phyloP scores from a whole-genome alignment of 2,329 filamentous ascomycete genomes.

The Apiospora marii region DNA sequence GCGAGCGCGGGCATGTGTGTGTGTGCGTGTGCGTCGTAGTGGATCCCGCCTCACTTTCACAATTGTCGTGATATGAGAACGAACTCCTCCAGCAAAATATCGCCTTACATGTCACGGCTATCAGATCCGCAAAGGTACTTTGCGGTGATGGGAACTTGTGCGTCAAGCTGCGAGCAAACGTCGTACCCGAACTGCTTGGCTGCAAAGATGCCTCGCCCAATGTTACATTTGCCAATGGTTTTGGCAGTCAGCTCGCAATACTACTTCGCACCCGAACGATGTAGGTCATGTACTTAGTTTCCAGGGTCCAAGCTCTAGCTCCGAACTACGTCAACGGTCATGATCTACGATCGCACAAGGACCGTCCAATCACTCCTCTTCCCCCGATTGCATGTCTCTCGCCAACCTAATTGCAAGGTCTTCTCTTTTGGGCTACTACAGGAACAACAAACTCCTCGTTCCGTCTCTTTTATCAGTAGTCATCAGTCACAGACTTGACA shows the following conservation, averaged over 20 bases:
- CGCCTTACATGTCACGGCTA: neutral
- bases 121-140: too few relatives aligned
- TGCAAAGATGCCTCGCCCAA: neutral
- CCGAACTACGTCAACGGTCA: slow-evolving; percentile 9
- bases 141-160: too few relatives aligned
- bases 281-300: neutral
- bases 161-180: too few relatives aligned
- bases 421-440: neutral
- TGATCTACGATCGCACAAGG: slow-evolving; percentile 1
- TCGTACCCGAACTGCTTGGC: neutral
- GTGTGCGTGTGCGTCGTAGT: neutral
- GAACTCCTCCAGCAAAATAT: neutral
- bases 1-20: neutral
- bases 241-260: slow-evolving; percentile 8
- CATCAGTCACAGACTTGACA: neutral
- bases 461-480: neutral
- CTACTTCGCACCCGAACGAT: neutral
- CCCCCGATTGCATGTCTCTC: neutral
- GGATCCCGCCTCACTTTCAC: neutral
- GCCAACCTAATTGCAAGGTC: neutral
- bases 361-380: slow-evolving; percentile 8
- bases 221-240: neutral
- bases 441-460: neutral
- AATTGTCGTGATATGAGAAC: neutral
- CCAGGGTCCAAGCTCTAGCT: slow-evolving; percentile 11